phyloP scores from a whole-genome alignment of 2,329 filamentous ascomycete genomes.

The Nannizzia gypsea region DNA sequence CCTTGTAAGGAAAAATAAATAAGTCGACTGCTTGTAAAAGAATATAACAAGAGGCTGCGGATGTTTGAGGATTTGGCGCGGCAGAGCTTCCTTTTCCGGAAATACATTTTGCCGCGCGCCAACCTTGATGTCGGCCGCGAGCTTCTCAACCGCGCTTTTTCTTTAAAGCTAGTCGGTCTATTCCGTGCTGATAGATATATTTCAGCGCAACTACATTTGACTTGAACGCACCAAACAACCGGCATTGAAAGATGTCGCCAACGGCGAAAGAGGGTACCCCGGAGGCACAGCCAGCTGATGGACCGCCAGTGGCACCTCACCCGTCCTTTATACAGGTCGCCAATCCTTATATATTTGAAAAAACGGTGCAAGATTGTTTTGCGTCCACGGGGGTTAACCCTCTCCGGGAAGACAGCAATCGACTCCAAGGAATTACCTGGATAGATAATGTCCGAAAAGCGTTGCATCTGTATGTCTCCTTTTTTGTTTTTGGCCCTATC shows the following conservation, averaged over 20 bases:
- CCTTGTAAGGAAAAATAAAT: too few species aligned
- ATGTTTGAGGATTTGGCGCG: neutral
- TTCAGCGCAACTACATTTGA: neutral
- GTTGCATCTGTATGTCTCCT: constrained; percentile 59
- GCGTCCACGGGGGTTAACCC: constrained; percentile 58
- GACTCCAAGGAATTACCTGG: constrained; percentile 76
- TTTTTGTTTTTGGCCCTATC: neutral
- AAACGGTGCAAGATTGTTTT: constrained; percentile 63
- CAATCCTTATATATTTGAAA: constrained; percentile 70
- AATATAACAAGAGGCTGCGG: too few species aligned
- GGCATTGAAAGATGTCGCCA: constrained; percentile 3
- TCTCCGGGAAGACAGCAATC: constrained; percentile 65
- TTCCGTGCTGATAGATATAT: neutral
- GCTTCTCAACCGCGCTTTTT: neutral
- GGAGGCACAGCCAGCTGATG: neutral
- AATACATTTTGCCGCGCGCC: constrained; percentile 1
- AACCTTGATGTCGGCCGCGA: neutral
- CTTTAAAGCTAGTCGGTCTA: neutral
- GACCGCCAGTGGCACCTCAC: constrained; percentile 39
- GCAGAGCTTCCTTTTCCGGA: neutral
- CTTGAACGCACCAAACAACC: neutral
- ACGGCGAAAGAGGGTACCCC: neutral
- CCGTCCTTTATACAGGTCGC: constrained; percentile 54
- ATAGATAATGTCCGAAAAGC: constrained; percentile 73
- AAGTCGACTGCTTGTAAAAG: too few species aligned